These are phyloP conservation scores for Ammopiptanthus mongolicus DNA, from an alignment of 306 rosid species.

Conservation along the genomic window DNA sequence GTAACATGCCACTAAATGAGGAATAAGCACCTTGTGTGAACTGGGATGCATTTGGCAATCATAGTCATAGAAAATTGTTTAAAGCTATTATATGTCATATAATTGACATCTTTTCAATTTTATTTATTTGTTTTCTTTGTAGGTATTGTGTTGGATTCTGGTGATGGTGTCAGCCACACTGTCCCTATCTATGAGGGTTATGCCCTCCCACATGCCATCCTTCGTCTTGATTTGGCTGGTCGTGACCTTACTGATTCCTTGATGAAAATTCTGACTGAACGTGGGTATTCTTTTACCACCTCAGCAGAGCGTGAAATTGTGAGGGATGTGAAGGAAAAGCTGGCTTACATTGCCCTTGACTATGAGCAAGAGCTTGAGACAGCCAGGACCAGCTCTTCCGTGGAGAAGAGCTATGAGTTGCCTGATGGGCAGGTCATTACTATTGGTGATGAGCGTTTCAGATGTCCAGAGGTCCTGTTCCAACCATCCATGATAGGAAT, in stretches of 20 bases:
- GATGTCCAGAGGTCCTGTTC: conserved; percentile 97
- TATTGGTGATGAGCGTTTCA: conserved; percentile 94
- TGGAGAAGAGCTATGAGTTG: conserved; percentile 96
- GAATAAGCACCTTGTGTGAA: neutral
- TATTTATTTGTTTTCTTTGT: conserved; percentile 20
- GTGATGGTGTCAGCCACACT: conserved; percentile 99
- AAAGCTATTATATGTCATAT: neutral
- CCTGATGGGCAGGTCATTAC: conserved; percentile 99
- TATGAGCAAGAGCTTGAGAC: conserved; percentile 89
- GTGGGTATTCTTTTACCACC: conserved; percentile 95
- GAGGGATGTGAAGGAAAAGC: conserved; percentile 95
- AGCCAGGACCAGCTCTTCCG: conserved; percentile 83
- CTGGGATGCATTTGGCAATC: neutral
- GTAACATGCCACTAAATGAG: neutral
- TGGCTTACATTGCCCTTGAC: conserved; percentile 87
- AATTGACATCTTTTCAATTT: neutral
- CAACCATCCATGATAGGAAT: conserved; percentile 94
- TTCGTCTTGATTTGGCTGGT: conserved; percentile 96
- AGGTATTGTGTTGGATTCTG: conserved; percentile 98
- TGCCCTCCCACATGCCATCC: conserved; percentile 99
- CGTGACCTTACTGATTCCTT: conserved; percentile 94
- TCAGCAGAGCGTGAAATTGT: conserved; percentile 99
- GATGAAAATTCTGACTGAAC: conserved; percentile 96
- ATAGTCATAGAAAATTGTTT: neutral
- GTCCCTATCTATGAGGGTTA: conserved; percentile 98